Evolutionary conservation across 495 filamentous ascomycete species (phyloP).

Genomic region (Staphylotrichum tortipilum): DNA sequence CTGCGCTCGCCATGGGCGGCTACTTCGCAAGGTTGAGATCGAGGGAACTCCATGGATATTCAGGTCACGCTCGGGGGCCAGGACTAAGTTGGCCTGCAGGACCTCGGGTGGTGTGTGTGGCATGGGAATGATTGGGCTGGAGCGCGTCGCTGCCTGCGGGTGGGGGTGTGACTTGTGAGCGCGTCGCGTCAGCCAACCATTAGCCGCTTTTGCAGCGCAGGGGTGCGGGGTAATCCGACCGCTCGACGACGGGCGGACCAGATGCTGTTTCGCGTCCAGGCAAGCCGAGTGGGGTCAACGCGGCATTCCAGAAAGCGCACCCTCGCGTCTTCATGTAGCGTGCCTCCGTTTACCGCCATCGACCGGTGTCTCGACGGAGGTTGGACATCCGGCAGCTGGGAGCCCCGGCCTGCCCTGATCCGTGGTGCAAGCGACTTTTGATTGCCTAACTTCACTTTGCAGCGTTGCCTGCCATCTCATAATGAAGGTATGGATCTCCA

Average conservation of each 20-base stretch:
- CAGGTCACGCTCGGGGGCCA: constrained; percentile 1
- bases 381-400: not conserved
- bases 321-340: no score
- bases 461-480: not conserved
- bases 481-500: constrained; percentile 8
- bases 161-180: not conserved
- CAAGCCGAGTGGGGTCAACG: not conserved
- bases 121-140: constrained; percentile 3
- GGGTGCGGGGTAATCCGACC: not conserved
- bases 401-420: not conserved
- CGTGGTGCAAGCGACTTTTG: not conserved
- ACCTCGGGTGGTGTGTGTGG: not conserved
- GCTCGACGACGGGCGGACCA: not conserved
- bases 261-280: not conserved
- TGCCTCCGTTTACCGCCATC: not conserved
- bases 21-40: not conserved
- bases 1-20: constrained; percentile 5
- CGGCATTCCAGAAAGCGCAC: not conserved
- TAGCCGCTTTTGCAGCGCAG: not conserved
- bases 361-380: not conserved
- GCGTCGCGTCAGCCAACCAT: not conserved
- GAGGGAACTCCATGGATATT: not conserved
- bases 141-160: not conserved
- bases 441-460: not conserved
- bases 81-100: constrained; percentile 3